A percentile compares a stretch with the other conserved stretches of the same genome.
phyloP scores from a whole-genome alignment of 1,284 basidiomycete genomes.

The Microbotryum saponariae region DNA sequence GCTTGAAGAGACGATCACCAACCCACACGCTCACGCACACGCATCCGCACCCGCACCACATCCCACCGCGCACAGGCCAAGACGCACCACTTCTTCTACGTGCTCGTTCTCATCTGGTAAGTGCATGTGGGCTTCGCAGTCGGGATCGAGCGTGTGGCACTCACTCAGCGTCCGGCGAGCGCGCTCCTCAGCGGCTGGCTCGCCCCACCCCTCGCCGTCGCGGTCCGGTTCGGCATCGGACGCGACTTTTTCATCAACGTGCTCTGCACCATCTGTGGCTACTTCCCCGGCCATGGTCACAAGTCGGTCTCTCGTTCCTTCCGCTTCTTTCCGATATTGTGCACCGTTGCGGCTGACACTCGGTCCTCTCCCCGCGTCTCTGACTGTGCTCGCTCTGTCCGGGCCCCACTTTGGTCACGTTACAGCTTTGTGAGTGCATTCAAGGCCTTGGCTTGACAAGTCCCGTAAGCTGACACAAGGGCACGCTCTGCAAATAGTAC shows the following conservation, averaged over 20 bases:
- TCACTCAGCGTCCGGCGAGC: neutral
- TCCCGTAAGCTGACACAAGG: constrained; percentile 11
- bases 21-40: too few relatives aligned
- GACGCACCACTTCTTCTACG: constrained; percentile 70
- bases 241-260: constrained; percentile 88
- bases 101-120: constrained; percentile 74
- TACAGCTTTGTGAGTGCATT: constrained; percentile 14
- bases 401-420: too few relatives aligned
- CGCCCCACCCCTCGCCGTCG: constrained; percentile 57
- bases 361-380: neutral
- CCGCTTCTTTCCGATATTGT: neutral
- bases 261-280: constrained; percentile 79
- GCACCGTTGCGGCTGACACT: neutral
- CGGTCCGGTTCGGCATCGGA: constrained; percentile 87
- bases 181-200: constrained; percentile 23
- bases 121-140: constrained; percentile 32
- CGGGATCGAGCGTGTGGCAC: neutral
- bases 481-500: constrained; percentile 12
- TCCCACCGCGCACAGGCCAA: constrained; percentile 18
- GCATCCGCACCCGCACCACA: too few relatives aligned
- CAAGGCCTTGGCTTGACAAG: too few relatives aligned
- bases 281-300: constrained; percentile 59
- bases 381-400: too few relatives aligned
- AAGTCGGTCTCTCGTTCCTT: constrained; percentile 35
- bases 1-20: too few relatives aligned